Percentiles rank a stretch among this genome's conserved stretches.
Evolutionary conservation across 805 yeast genomes (phyloP).

Genomic region (Metschnikowia matae): DNA sequence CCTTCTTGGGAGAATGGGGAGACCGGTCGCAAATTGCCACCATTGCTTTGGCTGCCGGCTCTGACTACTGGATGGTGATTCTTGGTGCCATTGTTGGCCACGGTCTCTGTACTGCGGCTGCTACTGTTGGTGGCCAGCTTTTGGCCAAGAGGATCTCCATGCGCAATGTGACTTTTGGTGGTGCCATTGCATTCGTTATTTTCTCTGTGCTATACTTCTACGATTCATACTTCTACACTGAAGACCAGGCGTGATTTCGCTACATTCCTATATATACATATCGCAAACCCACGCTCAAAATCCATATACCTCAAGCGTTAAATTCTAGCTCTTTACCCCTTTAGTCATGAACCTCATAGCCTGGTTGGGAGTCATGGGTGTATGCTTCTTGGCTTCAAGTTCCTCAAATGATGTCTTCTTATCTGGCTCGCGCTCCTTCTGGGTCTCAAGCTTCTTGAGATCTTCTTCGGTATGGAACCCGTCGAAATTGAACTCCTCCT

Average conservation of each 20-base stretch:
- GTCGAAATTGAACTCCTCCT: constrained; percentile 55
- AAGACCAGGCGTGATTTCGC: constrained; percentile 1
- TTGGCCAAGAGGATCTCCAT: constrained; percentile 85
- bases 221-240: constrained; percentile 37
- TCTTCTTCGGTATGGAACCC: constrained; percentile 59
- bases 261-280: not conserved
- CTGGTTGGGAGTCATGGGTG: constrained; percentile 30
- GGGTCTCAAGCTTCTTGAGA: constrained; percentile 25
- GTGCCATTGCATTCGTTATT: constrained; percentile 79
- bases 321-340: constrained; percentile 18
- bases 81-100: constrained; percentile 90
- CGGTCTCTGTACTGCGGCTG: constrained; percentile 78
- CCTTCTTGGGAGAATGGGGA: constrained; percentile 98
- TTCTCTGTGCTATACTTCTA: constrained; percentile 78
- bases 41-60: constrained; percentile 97
- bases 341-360: constrained; percentile 39
- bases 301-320: not conserved
- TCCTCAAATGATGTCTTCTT: constrained; percentile 22
- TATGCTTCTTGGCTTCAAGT: constrained; percentile 19
- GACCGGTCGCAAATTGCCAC: constrained; percentile 98
- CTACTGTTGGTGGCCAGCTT: constrained; percentile 90
- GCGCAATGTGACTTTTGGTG: constrained; percentile 89
- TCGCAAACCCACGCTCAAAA: not conserved
- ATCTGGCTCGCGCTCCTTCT: constrained; percentile 28
- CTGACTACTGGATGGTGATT: constrained; percentile 84